A percentile compares a stretch with the other conserved stretches of the same genome.
Conservation (phyloP, 1,284 basidiomycete genomes). For the Rhodofomes roseus region DNA sequence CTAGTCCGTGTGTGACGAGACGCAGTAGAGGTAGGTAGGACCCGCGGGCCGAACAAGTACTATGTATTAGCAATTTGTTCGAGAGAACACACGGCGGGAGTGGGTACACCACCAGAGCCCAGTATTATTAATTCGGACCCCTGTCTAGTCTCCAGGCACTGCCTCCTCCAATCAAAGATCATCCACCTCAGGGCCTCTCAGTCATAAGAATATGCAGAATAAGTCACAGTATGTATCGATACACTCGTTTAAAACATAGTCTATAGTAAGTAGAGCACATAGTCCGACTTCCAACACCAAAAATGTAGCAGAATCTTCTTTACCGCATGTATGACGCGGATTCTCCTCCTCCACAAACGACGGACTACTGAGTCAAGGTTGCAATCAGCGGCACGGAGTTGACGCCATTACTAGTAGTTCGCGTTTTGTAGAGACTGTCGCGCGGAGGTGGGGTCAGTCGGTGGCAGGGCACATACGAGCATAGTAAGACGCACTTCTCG, state of each 20-base stretch:
- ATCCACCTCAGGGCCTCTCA: too few relatives aligned
- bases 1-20: too few relatives aligned
- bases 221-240: background rate
- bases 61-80: too few relatives aligned
- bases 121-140: too few relatives aligned
- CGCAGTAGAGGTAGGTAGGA: too few relatives aligned
- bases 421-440: conserved; percentile 3
- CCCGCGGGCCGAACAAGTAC: too few relatives aligned
- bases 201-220: too few relatives aligned
- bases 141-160: too few relatives aligned
- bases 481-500: conserved; percentile 42
- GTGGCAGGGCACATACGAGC: background rate
- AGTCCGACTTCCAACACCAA: background rate
- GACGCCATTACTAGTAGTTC: background rate
- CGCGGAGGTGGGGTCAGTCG: background rate
- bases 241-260: background rate
- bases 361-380: conserved; percentile 4
- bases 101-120: too few relatives aligned
- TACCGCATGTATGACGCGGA: too few relatives aligned
- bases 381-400: conserved; percentile 3
- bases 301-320: background rate
- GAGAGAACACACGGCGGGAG: too few relatives aligned
- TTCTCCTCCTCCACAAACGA: background rate
- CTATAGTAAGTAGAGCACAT: background rate
- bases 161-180: too few relatives aligned